Evolutionary conservation across 2,329 filamentous ascomycete species (phyloP).

Genomic region (Pseudogymnoascus sp.): DNA sequence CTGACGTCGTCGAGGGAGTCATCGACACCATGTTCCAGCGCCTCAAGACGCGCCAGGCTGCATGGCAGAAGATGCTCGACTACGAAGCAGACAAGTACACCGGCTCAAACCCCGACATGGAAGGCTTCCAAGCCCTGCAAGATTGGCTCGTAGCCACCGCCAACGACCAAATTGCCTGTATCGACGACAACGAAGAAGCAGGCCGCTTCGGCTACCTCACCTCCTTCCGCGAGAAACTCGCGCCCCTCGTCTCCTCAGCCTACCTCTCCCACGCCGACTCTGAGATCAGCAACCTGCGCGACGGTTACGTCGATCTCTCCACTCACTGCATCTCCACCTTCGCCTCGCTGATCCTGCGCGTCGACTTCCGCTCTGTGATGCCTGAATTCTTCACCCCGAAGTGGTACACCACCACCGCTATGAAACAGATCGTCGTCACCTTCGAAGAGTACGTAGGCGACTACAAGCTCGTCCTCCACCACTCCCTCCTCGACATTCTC

Average conservation of each 20-base stretch:
- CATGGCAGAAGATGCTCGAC: constrained; percentile 83
- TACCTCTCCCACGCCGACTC: constrained; percentile 69
- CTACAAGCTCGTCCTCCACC: constrained; percentile 76
- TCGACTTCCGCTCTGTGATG: constrained; percentile 80
- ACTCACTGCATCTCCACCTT: constrained; percentile 90
- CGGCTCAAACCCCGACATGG: constrained; percentile 45
- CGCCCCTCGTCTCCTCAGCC: constrained; percentile 68
- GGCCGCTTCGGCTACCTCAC: constrained; percentile 74
- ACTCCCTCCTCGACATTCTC: constrained; percentile 82
- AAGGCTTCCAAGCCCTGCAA: constrained; percentile 71
- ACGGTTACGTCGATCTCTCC: constrained; percentile 90
- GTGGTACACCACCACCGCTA: constrained; percentile 81
- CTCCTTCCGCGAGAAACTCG: constrained; percentile 77
- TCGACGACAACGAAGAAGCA: constrained; percentile 80
- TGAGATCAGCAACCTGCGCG: constrained; percentile 69
- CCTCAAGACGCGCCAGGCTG: constrained; percentile 71
- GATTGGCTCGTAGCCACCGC: constrained; percentile 96
- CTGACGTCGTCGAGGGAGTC: constrained; percentile 89
- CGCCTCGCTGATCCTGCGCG: constrained; percentile 75
- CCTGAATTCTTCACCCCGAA: constrained; percentile 82
- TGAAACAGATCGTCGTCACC: constrained; percentile 90
- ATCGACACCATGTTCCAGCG: constrained; percentile 93
- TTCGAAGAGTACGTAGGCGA: constrained; percentile 93
- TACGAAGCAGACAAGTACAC: constrained; percentile 75
- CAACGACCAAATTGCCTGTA: constrained; percentile 97